Evolutionary conservation across 352 stramenopile species (phyloP).

Genomic region (Phytophthora sp.): DNA sequence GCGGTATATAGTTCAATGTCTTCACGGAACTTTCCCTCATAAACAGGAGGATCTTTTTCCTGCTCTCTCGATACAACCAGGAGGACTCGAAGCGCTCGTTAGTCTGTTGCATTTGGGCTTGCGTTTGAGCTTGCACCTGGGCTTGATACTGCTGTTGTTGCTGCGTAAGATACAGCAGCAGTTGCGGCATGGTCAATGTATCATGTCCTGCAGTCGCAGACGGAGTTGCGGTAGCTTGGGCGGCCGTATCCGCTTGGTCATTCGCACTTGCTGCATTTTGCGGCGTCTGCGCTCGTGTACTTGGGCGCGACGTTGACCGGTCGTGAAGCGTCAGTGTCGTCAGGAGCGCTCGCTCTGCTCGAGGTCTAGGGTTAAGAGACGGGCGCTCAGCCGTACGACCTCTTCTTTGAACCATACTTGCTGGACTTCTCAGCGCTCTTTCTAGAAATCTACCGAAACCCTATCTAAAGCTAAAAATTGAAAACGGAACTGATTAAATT

Average conservation of each 20-base stretch:
- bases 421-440: conserved; percentile 1
- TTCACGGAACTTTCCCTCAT: conserved; percentile 8
- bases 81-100: conserved; percentile 8
- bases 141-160: conserved; percentile 23
- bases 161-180: conserved; percentile 18
- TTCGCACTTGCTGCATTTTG: no score
- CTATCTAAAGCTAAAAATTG: not conserved
- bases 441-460: no score
- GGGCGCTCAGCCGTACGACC: not conserved
- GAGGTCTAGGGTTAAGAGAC: not conserved
- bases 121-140: conserved; percentile 8
- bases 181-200: conserved; percentile 19
- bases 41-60: conserved; percentile 12
- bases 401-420: not conserved
- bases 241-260: not conserved
- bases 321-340: not conserved
- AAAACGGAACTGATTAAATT: conserved; percentile 1
- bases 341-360: not conserved
- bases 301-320: not conserved
- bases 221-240: not conserved
- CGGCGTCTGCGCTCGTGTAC: not conserved
- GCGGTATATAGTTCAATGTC: conserved; percentile 23
- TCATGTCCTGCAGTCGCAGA: not conserved
- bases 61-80: conserved; percentile 1
- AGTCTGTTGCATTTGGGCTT: conserved; percentile 22